Evolutionary conservation across 306 rosid species (phyloP).

Genomic region (Adenanthera pavonina): DNA sequence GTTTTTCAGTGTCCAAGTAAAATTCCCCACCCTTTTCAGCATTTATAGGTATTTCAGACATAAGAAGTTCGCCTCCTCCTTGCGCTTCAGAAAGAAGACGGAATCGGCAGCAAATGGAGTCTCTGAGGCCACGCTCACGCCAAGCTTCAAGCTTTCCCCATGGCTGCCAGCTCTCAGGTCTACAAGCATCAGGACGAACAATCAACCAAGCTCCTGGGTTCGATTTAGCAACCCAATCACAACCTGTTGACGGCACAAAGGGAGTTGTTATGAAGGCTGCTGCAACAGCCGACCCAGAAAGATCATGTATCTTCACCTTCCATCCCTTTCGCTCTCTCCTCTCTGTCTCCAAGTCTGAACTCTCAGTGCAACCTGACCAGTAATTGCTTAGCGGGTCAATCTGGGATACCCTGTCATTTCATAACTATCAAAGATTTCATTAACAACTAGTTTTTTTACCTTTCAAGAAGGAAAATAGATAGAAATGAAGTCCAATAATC

Average conservation of each 20-base stretch:
- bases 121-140: conserved; percentile 90
- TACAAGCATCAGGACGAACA: conserved; percentile 73
- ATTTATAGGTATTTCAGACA: conserved; percentile 75
- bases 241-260: conserved; percentile 95
- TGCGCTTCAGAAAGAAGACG: conserved; percentile 79
- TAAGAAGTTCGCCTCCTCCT: conserved; percentile 74
- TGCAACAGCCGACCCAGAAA: conserved; percentile 97
- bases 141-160: conserved; percentile 99
- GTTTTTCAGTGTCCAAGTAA: conserved; percentile 81
- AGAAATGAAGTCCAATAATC: conserved; percentile 16
- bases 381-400: conserved; percentile 74
- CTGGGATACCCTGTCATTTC: conserved; percentile 81
- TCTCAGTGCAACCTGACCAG: conserved; percentile 69
- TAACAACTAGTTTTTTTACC: conserved; percentile 30
- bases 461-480: neutral
- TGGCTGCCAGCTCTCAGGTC: conserved; percentile 92
- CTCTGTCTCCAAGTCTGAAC: conserved; percentile 58
- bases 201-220: conserved; percentile 98
- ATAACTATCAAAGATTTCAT: conserved; percentile 44
- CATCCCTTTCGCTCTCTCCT: conserved; percentile 93
- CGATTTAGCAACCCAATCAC: conserved; percentile 94
- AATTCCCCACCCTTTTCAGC: conserved; percentile 97
- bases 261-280: conserved; percentile 99
- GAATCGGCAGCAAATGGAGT: conserved; percentile 75
- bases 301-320: conserved; percentile 99